Evolutionary conservation across 176 grass and related monocot genomes (phyloP), one percentile per base, ranked within the genome.

Genomic region (Luzula sylvatica): DNA sequence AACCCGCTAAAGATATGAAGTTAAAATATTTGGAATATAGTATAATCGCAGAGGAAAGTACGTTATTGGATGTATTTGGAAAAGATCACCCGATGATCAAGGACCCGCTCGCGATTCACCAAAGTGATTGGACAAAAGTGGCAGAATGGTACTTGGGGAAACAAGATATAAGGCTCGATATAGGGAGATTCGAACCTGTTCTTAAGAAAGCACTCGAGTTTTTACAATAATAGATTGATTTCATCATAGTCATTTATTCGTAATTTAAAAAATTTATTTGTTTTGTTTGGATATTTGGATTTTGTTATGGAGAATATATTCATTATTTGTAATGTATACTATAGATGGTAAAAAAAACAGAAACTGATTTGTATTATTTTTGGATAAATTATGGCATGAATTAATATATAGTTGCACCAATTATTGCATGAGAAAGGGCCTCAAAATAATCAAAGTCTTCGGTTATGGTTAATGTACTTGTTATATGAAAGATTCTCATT

Each of bases 121-220:
- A 65, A 46, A 87, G 78, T 55, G 78, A 71, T 0, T 87, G 78
- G 78, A 47, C 45, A 12, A 76, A 74, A 30, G 73, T 82, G 13
- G 78, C 61, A 30, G 69, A 82, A 74, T 87, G 66, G 70, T 87
- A 87, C 58, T 65, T 87, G 6, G 83, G 65, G 8, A 87, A 82
- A 71, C 83, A 87, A 67, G 69, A 87, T 21, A 55, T 82, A 8
- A 57, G 61, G 59, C 61, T 87, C 50, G 68, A 87, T 56, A 18
- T 82, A 0, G 6, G 65, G 6, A 74, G 78, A 65, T 78, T 87
- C 24, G 75, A 25, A 13, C 38, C 69, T 5, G 35, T 67, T 8
- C 58, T 82, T 12, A 16, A 47, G 35, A 46, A 82, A 23, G 77
- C 65, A 9, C 15, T 77, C 20, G 52, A 76, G 15, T 55, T 76